phyloP scores from a whole-genome alignment of 768 basidiomycete genomes.

The Psilocybe cyanescens region DNA sequence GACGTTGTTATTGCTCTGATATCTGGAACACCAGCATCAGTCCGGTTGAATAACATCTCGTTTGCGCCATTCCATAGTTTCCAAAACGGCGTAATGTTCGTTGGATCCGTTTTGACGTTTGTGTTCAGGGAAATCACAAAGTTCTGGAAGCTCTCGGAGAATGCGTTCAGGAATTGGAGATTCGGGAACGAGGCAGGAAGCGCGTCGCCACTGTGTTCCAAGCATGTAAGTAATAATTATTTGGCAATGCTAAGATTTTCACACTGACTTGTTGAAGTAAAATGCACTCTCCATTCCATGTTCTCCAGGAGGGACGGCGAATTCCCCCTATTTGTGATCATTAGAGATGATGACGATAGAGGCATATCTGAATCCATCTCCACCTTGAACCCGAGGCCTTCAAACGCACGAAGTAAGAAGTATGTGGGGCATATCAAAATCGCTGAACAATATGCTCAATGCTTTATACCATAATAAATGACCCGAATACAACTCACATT shows the following conservation, averaged over 20 bases:
- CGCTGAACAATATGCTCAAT: constrained; percentile 24
- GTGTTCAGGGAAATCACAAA: constrained; percentile 37
- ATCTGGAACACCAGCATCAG: constrained; percentile 31
- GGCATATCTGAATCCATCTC: not conserved
- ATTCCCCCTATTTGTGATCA: constrained; percentile 35
- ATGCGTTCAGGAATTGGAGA: constrained; percentile 37
- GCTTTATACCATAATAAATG: not conserved
- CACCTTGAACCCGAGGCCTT: constrained; percentile 36
- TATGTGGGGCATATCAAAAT: constrained; percentile 54
- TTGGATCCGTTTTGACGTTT: constrained; percentile 31
- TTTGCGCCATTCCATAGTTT: constrained; percentile 25
- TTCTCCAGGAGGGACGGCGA: constrained; percentile 43
- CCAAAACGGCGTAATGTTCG: constrained; percentile 42
- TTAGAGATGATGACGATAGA: not conserved
- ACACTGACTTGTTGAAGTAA: constrained; percentile 45
- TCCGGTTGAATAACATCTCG: constrained; percentile 54
- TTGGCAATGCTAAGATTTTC: no score
- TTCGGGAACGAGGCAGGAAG: constrained; percentile 34
- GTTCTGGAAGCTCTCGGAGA: constrained; percentile 40
- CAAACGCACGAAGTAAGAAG: constrained; percentile 37
- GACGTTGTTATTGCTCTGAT: constrained; percentile 35
- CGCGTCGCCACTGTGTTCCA: not conserved
- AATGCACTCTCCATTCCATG: constrained; percentile 43
- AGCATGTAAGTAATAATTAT: not conserved
- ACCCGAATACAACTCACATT: constrained; percentile 32